Evolutionary conservation across 1,284 basidiomycete species (phyloP).

Genomic region (Ustilago nuda): DNA sequence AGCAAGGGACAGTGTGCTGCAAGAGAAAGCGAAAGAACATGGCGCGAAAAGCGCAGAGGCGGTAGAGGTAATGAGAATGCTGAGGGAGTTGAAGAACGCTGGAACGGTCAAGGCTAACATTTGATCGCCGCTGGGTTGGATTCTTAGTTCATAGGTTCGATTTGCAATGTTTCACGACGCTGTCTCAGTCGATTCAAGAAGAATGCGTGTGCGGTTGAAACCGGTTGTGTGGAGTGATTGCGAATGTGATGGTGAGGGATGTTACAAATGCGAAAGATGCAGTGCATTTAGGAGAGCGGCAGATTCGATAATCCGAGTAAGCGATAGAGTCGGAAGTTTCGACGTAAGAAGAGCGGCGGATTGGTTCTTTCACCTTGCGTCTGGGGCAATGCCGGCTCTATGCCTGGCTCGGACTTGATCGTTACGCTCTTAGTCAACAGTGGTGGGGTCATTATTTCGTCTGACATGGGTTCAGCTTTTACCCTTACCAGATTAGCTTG

Average conservation of each 20-base stretch:
- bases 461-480: background rate
- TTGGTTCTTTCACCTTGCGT: constrained; percentile 1
- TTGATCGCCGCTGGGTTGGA: constrained; percentile 13
- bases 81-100: constrained; percentile 84
- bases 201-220: background rate
- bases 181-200: background rate
- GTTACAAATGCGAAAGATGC: background rate
- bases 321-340: constrained; percentile 36
- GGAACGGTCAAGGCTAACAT: constrained; percentile 57
- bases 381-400: background rate
- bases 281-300: constrained; percentile 8
- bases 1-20: constrained; percentile 51
- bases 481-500: background rate
- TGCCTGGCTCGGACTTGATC: background rate
- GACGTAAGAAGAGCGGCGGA: constrained; percentile 30
- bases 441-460: background rate
- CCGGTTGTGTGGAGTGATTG: background rate
- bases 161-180: background rate
- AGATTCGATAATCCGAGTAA: constrained; percentile 17
- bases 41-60: constrained; percentile 70
- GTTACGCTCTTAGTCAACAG: background rate
- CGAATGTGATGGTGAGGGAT: background rate
- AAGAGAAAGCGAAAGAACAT: constrained; percentile 68
- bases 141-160: background rate
- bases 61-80: constrained; percentile 77